phyloP scores from a whole-genome alignment of 2,329 filamentous ascomycete genomes.

The Orbilia oligospora region DNA sequence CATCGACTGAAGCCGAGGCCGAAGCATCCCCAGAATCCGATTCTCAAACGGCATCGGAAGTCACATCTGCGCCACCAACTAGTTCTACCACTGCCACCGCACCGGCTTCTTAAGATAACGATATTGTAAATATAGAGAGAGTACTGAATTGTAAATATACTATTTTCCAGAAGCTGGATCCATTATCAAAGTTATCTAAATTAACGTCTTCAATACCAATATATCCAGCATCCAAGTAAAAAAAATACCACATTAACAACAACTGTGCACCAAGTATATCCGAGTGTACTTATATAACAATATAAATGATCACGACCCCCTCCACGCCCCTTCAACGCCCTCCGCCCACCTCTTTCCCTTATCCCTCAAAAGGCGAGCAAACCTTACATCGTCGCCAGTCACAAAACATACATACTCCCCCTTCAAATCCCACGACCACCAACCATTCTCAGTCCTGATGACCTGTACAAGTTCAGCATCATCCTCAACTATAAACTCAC shows the following conservation, averaged over 20 bases:
- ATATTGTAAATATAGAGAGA: conserved; percentile 43
- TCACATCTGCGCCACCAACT: not conserved
- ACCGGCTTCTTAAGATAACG: conserved; percentile 8
- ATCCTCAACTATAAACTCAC: not conserved
- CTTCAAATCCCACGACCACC: conserved; percentile 17
- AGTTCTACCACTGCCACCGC: not conserved
- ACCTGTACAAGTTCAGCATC: not conserved
- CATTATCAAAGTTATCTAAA: not conserved
- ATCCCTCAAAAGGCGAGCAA: conserved; percentile 4
- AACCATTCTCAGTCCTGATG: not conserved
- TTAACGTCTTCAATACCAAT: too few species aligned
- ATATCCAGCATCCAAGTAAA: too few species aligned
- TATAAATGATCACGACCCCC: not conserved
- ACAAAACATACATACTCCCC: conserved; percentile 19
- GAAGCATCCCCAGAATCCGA: conserved; percentile 21
- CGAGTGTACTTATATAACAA: not conserved
- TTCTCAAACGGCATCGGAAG: conserved; percentile 9
- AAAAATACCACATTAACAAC: not conserved
- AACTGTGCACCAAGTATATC: not conserved
- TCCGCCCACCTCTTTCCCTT: not conserved
- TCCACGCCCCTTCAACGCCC: not conserved
- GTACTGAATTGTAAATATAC: conserved; percentile 50
- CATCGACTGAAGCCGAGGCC: not conserved
- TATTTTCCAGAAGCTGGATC: not conserved
- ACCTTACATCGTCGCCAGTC: not conserved